These are phyloP conservation scores for Coemansia brasiliensis DNA, from an alignment of 192 early-diverging fungal genomes.

Conservation along the genomic window DNA sequence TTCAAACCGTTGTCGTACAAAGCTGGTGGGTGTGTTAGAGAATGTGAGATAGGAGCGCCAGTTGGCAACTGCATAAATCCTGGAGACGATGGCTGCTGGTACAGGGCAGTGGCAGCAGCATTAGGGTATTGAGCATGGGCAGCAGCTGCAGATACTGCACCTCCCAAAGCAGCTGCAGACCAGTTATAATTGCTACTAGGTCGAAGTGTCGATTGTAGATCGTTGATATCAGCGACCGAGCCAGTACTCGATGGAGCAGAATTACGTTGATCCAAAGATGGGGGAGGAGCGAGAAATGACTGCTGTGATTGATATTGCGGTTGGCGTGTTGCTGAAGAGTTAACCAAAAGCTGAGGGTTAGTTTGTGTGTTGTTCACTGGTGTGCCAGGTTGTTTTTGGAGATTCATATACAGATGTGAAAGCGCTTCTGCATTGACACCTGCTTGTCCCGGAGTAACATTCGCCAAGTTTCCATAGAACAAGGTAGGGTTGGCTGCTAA, in stretches of 20 bases:
- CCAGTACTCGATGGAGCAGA: constrained; percentile 28
- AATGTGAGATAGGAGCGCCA: constrained; percentile 36
- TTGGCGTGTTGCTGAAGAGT: not conserved
- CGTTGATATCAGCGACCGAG: constrained; percentile 2
- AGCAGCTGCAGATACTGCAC: too few relatives aligned
- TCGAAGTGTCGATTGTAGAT: not conserved
- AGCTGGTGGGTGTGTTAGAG: constrained; percentile 32
- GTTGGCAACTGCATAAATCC: constrained; percentile 30
- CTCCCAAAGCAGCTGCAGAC: constrained; percentile 7
- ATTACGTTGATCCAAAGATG: constrained; percentile 17
- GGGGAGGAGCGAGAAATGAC: constrained; percentile 17
- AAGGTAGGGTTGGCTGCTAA: not conserved
- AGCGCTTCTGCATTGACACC: not conserved
- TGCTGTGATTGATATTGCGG: constrained; percentile 6
- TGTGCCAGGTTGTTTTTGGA: constrained; percentile 5
- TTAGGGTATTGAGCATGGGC: too few relatives aligned
- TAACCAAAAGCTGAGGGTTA: constrained; percentile 2
- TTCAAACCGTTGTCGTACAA: constrained; percentile 15
- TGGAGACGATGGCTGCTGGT: constrained; percentile 10
- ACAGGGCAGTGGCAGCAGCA: not conserved
- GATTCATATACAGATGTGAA: constrained; percentile 1
- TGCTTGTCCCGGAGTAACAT: constrained; percentile 10
- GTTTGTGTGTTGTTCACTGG: constrained; percentile 7
- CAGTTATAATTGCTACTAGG: not conserved
- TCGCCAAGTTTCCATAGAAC: constrained; percentile 11